Evolutionary conservation across 225 moss, liverwort and hornwort genomes (phyloP).

Genomic region (Marchantia polymorpha): DNA sequence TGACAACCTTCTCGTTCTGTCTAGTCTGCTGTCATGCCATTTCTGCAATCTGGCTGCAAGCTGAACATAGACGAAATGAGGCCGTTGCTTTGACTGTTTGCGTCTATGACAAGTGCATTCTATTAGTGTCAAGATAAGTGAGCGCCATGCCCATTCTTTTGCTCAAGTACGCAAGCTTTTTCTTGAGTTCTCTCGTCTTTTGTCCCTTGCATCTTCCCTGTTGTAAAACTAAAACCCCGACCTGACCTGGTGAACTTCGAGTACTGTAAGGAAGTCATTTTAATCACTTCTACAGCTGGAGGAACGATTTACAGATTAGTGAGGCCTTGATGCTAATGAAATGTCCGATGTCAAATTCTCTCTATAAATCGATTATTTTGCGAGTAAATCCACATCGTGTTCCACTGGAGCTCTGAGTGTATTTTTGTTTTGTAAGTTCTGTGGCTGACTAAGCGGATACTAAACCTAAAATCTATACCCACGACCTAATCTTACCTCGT

Average conservation of each 20-base stretch:
- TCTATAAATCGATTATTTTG: no score
- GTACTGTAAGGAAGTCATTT: background rate
- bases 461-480: no score
- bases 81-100: background rate
- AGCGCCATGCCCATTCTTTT: background rate
- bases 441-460: no score
- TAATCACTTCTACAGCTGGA: no score
- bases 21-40: background rate
- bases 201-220: background rate
- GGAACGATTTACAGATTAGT: no score
- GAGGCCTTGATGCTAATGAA: no score
- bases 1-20: background rate
- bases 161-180: background rate
- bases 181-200: background rate
- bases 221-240: background rate
- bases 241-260: background rate
- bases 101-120: background rate
- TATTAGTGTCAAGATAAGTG: background rate
- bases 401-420: no score
- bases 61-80: background rate
- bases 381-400: no score
- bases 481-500: no score
- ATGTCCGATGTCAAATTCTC: no score
- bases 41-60: background rate
- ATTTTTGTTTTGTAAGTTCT: no score